These are phyloP conservation scores for Irpex sp. DNA, from an alignment of 1,284 basidiomycete genomes.

Conservation along the genomic window DNA sequence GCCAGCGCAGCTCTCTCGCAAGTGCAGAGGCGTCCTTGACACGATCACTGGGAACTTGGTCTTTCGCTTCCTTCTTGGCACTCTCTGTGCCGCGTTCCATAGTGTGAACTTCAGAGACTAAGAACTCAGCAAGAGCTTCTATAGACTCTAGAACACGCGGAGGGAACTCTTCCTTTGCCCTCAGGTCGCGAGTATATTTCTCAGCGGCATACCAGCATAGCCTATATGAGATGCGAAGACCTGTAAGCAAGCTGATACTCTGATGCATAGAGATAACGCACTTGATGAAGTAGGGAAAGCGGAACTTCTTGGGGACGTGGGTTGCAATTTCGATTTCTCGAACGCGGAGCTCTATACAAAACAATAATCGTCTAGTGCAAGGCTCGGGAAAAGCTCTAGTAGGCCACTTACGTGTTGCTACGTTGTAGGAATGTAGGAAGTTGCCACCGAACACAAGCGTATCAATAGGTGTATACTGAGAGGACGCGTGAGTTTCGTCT, in stretches of 20 bases:
- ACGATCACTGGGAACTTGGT: conserved; percentile 77
- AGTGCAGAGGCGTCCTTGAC: conserved; percentile 76
- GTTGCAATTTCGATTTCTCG: conserved; percentile 91
- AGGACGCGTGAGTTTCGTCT: neutral
- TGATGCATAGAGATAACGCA: conserved; percentile 25
- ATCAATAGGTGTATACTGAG: conserved; percentile 85
- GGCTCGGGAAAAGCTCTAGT: conserved; percentile 12
- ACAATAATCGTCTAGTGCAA: conserved; percentile 13
- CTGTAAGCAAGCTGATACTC: neutral
- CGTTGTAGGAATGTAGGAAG: conserved; percentile 86
- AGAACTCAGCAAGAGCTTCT: conserved; percentile 66
- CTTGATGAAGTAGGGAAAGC: conserved; percentile 86
- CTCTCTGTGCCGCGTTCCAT: conserved; percentile 64
- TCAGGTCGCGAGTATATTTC: conserved; percentile 71
- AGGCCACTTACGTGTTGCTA: conserved; percentile 61
- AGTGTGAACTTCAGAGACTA: conserved; percentile 71
- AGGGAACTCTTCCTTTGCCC: conserved; percentile 56
- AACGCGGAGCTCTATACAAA: conserved; percentile 69
- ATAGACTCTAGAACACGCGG: conserved; percentile 72
- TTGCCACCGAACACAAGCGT: conserved; percentile 97
- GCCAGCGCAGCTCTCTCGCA: conserved; percentile 81
- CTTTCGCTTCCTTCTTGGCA: conserved; percentile 68
- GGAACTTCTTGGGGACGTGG: conserved; percentile 91
- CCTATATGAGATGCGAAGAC: conserved; percentile 34
- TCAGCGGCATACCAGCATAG: conserved; percentile 90